Percentiles rank a stretch among this genome's conserved stretches.
Conservation (phyloP, 108 stramenopile species). For the Nannochloropsis granulata region DNA sequence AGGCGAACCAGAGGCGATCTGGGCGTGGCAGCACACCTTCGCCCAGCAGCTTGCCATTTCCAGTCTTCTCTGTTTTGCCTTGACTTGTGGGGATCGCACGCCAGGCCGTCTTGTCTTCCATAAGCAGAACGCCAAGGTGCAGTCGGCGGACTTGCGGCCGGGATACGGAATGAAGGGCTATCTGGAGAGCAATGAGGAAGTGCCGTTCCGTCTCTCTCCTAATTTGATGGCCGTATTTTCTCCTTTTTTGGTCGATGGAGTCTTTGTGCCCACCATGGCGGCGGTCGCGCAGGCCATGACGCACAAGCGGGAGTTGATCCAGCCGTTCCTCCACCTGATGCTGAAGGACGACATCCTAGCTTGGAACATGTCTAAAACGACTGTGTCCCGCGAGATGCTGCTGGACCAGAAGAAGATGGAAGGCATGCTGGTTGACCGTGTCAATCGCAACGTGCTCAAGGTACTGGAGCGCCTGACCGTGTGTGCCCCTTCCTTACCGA, state of each 20-base stretch:
- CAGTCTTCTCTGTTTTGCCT: conserved; percentile 9
- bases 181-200: conserved; percentile 19
- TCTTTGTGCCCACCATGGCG: conserved; percentile 16
- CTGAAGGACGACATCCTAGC: conserved; percentile 26
- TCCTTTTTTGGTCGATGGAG: conserved; percentile 29
- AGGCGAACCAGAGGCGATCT: conserved; percentile 22
- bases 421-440: conserved; percentile 17
- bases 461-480: conserved; percentile 10
- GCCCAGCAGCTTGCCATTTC: conserved; percentile 7
- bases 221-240: conserved; percentile 24
- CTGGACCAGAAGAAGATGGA: conserved; percentile 8
- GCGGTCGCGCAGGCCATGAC: conserved; percentile 15
- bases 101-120: conserved; percentile 17
- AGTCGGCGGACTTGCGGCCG: conserved; percentile 23
- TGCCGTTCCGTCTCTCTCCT: conserved; percentile 26
- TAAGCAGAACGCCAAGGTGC: conserved; percentile 9
- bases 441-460: conserved; percentile 22
- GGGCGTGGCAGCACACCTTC: conserved; percentile 19
- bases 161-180: conserved; percentile 3
- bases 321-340: conserved; percentile 15
- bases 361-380: conserved; percentile 27
- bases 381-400: neutral
- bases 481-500: neutral
- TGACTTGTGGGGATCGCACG: conserved; percentile 16
- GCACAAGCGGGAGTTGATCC: conserved; percentile 15